Conservation (phyloP, 805 yeast genomes). For the Brettanomyces sp. region DNA sequence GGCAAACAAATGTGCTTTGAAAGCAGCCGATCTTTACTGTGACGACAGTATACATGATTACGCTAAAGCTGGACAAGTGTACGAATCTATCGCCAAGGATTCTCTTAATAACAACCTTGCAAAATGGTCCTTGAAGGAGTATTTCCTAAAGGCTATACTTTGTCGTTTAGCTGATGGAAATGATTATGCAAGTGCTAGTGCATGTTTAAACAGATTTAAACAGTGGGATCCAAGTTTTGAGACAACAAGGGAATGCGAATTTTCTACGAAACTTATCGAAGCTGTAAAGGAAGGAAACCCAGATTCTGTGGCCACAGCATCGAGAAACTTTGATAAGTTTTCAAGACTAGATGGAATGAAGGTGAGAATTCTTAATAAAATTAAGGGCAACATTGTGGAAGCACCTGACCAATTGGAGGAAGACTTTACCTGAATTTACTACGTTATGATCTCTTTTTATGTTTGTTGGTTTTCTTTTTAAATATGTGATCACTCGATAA, state of each 20-base stretch:
- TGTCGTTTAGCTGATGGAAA: slow-evolving; percentile 70
- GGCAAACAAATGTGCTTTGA: slow-evolving; percentile 77
- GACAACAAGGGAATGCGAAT: slow-evolving; percentile 64
- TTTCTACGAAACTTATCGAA: slow-evolving; percentile 56
- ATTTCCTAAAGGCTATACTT: slow-evolving; percentile 73
- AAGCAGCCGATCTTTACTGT: slow-evolving; percentile 85
- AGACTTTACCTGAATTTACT: slow-evolving; percentile 22
- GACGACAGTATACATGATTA: slow-evolving; percentile 53
- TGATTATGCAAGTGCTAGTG: slow-evolving; percentile 79
- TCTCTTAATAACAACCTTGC: no score
- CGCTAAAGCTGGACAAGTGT: slow-evolving; percentile 63
- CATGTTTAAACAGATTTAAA: slow-evolving; percentile 52
- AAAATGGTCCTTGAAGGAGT: slow-evolving; percentile 89
- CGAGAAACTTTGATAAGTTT: slow-evolving; percentile 81
- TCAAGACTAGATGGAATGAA: slow-evolving; percentile 85
- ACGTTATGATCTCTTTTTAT: neutral
- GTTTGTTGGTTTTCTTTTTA: neutral
- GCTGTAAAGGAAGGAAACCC: slow-evolving; percentile 76
- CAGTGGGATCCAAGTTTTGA: slow-evolving; percentile 72
- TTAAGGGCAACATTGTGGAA: slow-evolving; percentile 42
- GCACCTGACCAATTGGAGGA: slow-evolving; percentile 26
- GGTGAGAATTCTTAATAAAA: slow-evolving; percentile 71
- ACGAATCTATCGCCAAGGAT: slow-evolving; percentile 69
- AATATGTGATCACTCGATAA: no score
- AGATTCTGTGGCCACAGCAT: slow-evolving; percentile 62